phyloP scores from a whole-genome alignment of 345 rosid genomes.

The Camelina sativa region DNA sequence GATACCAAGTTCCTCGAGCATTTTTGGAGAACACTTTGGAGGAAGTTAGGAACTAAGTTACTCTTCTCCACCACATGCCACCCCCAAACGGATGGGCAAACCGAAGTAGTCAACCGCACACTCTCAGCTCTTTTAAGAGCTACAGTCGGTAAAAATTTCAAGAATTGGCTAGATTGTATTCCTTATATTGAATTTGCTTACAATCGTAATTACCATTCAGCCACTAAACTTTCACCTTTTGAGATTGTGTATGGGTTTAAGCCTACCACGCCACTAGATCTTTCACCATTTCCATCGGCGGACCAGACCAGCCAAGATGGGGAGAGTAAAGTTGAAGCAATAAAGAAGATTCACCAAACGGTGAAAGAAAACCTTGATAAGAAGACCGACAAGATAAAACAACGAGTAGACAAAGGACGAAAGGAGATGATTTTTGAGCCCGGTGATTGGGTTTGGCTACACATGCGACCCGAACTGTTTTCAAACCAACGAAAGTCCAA shows the following conservation, averaged over 20 bases:
- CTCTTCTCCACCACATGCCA: no score
- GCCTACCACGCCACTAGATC: not conserved
- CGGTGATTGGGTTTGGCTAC: not conserved
- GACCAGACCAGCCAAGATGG: no score
- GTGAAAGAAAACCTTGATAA: not conserved
- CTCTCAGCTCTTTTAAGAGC: no score
- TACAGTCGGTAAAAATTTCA: no score
- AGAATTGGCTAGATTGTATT: not conserved
- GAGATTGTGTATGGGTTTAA: not conserved
- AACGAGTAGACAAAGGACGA: not conserved
- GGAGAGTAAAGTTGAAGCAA: fast-evolving
- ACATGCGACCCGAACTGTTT: not conserved
- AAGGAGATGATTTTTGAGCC: not conserved
- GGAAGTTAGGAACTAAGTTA: no score
- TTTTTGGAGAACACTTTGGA: no score
- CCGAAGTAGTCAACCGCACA: no score
- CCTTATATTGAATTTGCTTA: not conserved
- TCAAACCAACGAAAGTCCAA: not conserved
- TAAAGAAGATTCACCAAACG: not conserved
- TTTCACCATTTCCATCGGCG: not conserved
- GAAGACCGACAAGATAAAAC: no score
- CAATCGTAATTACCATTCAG: not conserved
- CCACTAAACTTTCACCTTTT: not conserved
- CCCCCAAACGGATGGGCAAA: no score
- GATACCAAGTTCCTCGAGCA: no score